These are phyloP conservation scores for Orbilia brochopaga DNA, from an alignment of 2,329 filamentous ascomycete genomes.

Conservation along the genomic window DNA sequence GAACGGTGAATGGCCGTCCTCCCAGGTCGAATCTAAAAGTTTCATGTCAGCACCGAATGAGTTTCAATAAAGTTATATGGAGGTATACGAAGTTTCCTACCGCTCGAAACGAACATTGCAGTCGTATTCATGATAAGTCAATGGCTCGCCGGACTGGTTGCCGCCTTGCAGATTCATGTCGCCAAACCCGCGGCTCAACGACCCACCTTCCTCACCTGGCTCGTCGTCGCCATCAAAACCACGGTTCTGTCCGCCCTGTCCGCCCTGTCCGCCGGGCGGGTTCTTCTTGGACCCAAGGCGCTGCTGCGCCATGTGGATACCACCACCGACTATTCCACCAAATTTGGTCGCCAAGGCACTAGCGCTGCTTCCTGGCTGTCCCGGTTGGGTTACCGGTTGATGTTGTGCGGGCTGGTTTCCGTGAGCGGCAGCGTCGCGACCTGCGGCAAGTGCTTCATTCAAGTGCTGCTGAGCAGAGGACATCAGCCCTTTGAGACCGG, in stretches of 20 bases:
- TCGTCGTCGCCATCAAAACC: conserved; percentile 38
- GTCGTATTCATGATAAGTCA: conserved; percentile 57
- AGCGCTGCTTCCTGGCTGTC: conserved; percentile 5
- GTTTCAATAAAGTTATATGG: neutral
- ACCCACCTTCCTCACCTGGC: conserved; percentile 21
- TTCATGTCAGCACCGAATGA: neutral
- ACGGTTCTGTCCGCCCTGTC: conserved; percentile 7
- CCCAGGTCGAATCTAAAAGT: conserved; percentile 52
- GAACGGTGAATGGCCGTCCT: conserved; percentile 57
- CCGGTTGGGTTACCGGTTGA: neutral
- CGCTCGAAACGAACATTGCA: conserved; percentile 57
- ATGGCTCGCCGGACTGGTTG: conserved; percentile 3
- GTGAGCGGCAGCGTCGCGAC: conserved; percentile 30
- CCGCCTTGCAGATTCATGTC: conserved; percentile 24
- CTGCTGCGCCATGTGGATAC: conserved; percentile 40
- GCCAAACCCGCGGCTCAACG: conserved; percentile 39
- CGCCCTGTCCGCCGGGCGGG: conserved; percentile 6
- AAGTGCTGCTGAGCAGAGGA: conserved; percentile 38
- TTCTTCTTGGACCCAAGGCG: conserved; percentile 29
- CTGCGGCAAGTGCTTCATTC: conserved; percentile 36
- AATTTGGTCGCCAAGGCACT: conserved; percentile 39
- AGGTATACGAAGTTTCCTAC: conserved; percentile 28
- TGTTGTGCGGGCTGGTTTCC: neutral
- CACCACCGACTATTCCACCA: conserved; percentile 36
- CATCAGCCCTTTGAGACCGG: conserved; percentile 32